A percentile compares a stretch with the other conserved stretches of the same genome.
Conservation (phyloP, 2,329 filamentous ascomycete genomes). For the Calonectria leucothoes region DNA sequence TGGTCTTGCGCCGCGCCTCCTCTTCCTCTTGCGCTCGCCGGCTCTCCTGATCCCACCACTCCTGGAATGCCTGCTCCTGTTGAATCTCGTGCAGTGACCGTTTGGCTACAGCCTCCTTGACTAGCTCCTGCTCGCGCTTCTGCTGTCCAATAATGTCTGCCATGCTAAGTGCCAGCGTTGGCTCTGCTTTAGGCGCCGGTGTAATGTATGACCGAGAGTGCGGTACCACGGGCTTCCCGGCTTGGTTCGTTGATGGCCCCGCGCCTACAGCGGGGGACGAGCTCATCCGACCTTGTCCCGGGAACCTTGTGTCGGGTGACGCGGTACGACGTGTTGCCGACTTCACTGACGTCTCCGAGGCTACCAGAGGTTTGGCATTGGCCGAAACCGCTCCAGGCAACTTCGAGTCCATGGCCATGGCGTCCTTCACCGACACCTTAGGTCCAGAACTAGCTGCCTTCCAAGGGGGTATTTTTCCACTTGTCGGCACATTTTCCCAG, state of each 20-base stretch:
- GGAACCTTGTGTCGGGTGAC: slow-evolving; percentile 72
- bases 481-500: slow-evolving; percentile 56
- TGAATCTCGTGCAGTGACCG: slow-evolving; percentile 94
- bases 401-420: slow-evolving; percentile 50
- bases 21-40: slow-evolving; percentile 75
- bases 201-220: slow-evolving; percentile 72
- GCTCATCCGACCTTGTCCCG: slow-evolving; percentile 63
- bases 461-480: slow-evolving; percentile 71
- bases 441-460: slow-evolving; percentile 64
- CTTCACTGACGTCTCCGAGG: slow-evolving; percentile 54
- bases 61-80: slow-evolving; percentile 94
- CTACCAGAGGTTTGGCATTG: slow-evolving; percentile 55
- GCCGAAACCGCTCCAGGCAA: slow-evolving; percentile 43
- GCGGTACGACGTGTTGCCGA: slow-evolving; percentile 61
- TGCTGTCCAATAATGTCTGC: slow-evolving; percentile 91
- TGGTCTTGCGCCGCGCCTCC: slow-evolving; percentile 57
- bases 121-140: slow-evolving; percentile 82
- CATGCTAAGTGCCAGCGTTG: slow-evolving; percentile 78
- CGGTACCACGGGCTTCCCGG: slow-evolving; percentile 60
- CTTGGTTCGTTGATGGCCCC: slow-evolving; percentile 42
- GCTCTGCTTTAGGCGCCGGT: slow-evolving; percentile 70
- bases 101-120: slow-evolving; percentile 87
- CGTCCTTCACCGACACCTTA: slow-evolving; percentile 63
- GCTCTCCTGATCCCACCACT: slow-evolving; percentile 95
- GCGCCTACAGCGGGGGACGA: slow-evolving; percentile 45